Percentiles rank a stretch among this genome's conserved stretches.
Evolutionary conservation across 2,329 filamentous ascomycete species (phyloP).

Genomic region (Orbilia quercus): DNA sequence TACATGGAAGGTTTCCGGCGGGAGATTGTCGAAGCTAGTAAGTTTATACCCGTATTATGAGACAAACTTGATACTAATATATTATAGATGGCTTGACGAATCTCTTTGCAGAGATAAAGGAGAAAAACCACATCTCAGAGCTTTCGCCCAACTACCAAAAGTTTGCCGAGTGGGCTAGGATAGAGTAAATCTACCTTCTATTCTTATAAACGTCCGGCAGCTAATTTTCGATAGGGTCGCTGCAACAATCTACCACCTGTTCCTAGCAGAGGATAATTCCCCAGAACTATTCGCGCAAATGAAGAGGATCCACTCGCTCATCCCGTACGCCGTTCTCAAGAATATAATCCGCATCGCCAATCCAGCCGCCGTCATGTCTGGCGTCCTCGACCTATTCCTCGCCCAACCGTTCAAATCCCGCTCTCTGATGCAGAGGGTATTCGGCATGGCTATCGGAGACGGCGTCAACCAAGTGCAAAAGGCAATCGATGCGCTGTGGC

Average conservation of each 20-base stretch:
- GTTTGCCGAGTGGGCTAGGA: slow-evolving; percentile 97
- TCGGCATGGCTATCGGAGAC: slow-evolving; percentile 89
- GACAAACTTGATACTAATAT: background rate
- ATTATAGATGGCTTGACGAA: slow-evolving; percentile 81
- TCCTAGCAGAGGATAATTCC: slow-evolving; percentile 97
- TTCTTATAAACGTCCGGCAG: background rate
- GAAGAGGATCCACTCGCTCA: slow-evolving; percentile 91
- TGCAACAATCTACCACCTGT: slow-evolving; percentile 94
- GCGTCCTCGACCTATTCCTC: slow-evolving; percentile 91
- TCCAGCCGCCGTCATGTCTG: slow-evolving; percentile 96
- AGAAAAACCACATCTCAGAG: slow-evolving; percentile 86
- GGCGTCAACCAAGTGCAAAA: slow-evolving; percentile 87
- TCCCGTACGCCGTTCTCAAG: slow-evolving; percentile 92
- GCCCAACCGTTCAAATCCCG: slow-evolving; percentile 92
- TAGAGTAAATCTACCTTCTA: slow-evolving; percentile 70
- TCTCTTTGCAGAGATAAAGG: slow-evolving; percentile 90
- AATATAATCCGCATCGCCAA: slow-evolving; percentile 97
- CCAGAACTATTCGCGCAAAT: slow-evolving; percentile 94
- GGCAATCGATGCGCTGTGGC: slow-evolving; percentile 80
- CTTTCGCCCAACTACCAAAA: slow-evolving; percentile 96
- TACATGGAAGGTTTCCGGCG: slow-evolving; percentile 89
- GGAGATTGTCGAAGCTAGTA: slow-evolving; percentile 77
- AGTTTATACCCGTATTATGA: slow-evolving; percentile 60
- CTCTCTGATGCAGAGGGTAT: slow-evolving; percentile 92
- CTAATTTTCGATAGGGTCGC: slow-evolving; percentile 71